Evolutionary conservation across 2,329 filamentous ascomycete genomes (phyloP), one percentile per base, ranked within the genome.

Genomic region (Cladosporium sp.): DNA sequence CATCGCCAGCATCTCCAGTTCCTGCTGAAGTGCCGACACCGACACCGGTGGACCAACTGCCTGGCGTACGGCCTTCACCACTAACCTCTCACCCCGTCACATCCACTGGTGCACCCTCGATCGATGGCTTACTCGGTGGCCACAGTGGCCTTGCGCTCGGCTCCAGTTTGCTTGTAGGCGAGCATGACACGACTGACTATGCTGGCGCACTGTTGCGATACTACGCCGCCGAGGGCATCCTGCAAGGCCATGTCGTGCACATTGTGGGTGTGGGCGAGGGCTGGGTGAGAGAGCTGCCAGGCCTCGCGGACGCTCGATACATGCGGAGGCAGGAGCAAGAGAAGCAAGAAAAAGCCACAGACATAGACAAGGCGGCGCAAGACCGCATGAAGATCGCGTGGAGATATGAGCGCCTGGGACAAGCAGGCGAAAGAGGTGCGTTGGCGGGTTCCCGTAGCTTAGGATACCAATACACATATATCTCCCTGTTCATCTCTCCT

Each of bases 361-460:
- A 65, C 14, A 67, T 45, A 36, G 67, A 55, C 75, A 80, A 62
- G 57, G 64, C 65, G 66, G 70, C 45, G 71, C 60, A 69, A 39
- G 89, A 93, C 63, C 92, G 88, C 74, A 97, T 99, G 94, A 97
- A 96, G 78, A 99, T 99, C 78, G 94, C 94, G 3, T 99, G 94
- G 94, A 84, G 94, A 73, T 99, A 99, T 76, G 92, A 97, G 74
- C 84, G 86, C 36, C 75, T 97, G 55, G 88, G 89, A 15, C 88
- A 88, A 64, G 87, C 86, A 66, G 85, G 85, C 42, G 81, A 80
- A 55, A 73, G 85, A 86, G 86, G 88, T 88, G 80, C 75, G 82
- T 70, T 30, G 55, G 55, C 36, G 17, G 36, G 22, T 40, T 55
- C 36, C 38, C 34, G 43, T 49, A 58, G 42, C 6, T 19, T 43